Base-by-base conservation (phyloP, 2,329 filamentous ascomycete species). In the Pseudocercospora crystallina region DNA sequence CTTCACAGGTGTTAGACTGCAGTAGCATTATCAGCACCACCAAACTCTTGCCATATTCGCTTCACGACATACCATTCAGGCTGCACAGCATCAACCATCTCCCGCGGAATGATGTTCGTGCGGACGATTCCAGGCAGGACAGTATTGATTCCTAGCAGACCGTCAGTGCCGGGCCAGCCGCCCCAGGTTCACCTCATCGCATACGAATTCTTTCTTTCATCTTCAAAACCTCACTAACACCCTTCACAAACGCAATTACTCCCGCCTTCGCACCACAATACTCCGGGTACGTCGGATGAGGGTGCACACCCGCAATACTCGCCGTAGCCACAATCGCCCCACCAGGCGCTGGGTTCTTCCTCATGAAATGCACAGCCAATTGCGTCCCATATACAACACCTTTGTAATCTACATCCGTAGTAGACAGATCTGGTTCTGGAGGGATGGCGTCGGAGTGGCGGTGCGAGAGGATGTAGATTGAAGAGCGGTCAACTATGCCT, bases 281-380 rank as follows among this genome's bases (percentile, higher is more conserved):
- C 36, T 59, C 57, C 11, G 51, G 45, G 31, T 56, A 57, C 5
- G 40, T 41, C 14, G 46, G 47, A 37, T 60, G 54, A 3, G 57
- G 51, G 39, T 58, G 55, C 10, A 58, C 43, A 3, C 47, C 57
- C 12, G 43, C 52, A 14, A 59, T 55, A 33, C 47, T 51, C 3
- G 54, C 51, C n/a, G 49, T 61, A 12, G 51, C 53, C 14, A 61
- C 49, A 14, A 59, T 59, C 2, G 37, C 43, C 5, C 58, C 58
- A 11, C 56, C 58, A 7, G 20, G 8, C 8, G 32, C 33, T 12
- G 48, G 26, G 37, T 59, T 57, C 30, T 57, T 42, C 29, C 54
- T 44, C 57, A 59, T 59, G 40, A 57, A 57, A 32, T 57, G 57
- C 5, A 48, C 51, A 8, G 57, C 51, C 8, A 55, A 48, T 35